A percentile compares a stretch with the other conserved stretches of the same genome.
Evolutionary conservation across 805 yeast genomes (phyloP).

Genomic region (Schwanniomyces occidentalis): DNA sequence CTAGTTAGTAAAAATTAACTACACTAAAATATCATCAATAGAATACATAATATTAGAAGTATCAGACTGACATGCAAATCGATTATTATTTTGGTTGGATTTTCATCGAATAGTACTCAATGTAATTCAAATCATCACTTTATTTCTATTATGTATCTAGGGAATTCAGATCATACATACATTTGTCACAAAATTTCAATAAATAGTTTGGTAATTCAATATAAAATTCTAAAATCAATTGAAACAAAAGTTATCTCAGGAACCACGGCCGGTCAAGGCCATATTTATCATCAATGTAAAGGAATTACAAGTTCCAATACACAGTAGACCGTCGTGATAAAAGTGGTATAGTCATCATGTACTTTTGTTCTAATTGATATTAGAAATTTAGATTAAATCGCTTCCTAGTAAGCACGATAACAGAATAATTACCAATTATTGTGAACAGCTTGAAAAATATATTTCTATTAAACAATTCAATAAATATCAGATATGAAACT

Average conservation of each 20-base stretch:
- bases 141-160: no score
- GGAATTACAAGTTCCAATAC: constrained; percentile 46
- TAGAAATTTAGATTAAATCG: constrained; percentile 5
- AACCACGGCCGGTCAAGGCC: constrained; percentile 58
- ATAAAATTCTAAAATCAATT: constrained; percentile 7
- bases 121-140: constrained; percentile 17
- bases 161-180: no score
- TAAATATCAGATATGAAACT: constrained; percentile 48
- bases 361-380: constrained; percentile 18
- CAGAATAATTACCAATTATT: no score
- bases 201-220: constrained; percentile 3
- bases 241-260: constrained; percentile 29
- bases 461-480: not conserved
- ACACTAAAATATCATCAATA: not conserved
- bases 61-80: constrained; percentile 48
- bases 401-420: no score
- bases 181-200: no score
- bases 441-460: no score
- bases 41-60: constrained; percentile 3
- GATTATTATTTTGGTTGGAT: constrained; percentile 27
- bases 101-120: constrained; percentile 18
- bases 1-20: no score
- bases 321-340: constrained; percentile 56
- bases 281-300: constrained; percentile 42
- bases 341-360: constrained; percentile 48